These are phyloP conservation scores for Pyrenophora tritici-repentis DNA, from an alignment of 2,329 filamentous ascomycete species.

Conservation along the genomic window DNA sequence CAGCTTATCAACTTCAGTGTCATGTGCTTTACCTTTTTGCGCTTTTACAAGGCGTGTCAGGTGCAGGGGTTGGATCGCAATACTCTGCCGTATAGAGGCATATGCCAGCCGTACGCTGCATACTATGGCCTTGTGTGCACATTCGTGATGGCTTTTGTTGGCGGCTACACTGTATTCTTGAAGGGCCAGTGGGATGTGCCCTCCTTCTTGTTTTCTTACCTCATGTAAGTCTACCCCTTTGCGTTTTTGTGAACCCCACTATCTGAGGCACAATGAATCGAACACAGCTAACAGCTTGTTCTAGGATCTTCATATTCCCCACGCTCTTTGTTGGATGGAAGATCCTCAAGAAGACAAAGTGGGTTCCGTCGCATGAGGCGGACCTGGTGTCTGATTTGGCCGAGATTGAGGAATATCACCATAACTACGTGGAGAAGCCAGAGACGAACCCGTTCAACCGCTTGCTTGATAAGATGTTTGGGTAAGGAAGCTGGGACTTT, in stretches of 20 bases:
- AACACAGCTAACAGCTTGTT: not conserved
- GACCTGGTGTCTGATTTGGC: conserved; percentile 67
- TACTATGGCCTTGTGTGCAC: conserved; percentile 68
- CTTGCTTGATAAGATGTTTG: conserved; percentile 54
- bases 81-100: conserved; percentile 71
- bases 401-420: conserved; percentile 70
- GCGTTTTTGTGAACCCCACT: not conserved
- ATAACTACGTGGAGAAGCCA: conserved; percentile 60
- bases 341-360: conserved; percentile 66
- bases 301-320: conserved; percentile 72
- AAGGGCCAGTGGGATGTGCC: conserved; percentile 69
- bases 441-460: conserved; percentile 53
- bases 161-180: conserved; percentile 77
- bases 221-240: conserved; percentile 5
- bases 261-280: not conserved
- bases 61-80: conserved; percentile 71
- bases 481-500: conserved; percentile 11
- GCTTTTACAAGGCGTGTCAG: conserved; percentile 70
- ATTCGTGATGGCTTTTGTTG: conserved; percentile 73
- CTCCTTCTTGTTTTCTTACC: conserved; percentile 71
- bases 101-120: conserved; percentile 72
- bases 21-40: conserved; percentile 71
- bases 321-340: conserved; percentile 75
- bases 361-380: conserved; percentile 61
- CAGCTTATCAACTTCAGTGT: conserved; percentile 57